These are phyloP conservation scores for Rhodotorula sp. DNA, from an alignment of 1,284 basidiomycete species.

Conservation along the genomic window DNA sequence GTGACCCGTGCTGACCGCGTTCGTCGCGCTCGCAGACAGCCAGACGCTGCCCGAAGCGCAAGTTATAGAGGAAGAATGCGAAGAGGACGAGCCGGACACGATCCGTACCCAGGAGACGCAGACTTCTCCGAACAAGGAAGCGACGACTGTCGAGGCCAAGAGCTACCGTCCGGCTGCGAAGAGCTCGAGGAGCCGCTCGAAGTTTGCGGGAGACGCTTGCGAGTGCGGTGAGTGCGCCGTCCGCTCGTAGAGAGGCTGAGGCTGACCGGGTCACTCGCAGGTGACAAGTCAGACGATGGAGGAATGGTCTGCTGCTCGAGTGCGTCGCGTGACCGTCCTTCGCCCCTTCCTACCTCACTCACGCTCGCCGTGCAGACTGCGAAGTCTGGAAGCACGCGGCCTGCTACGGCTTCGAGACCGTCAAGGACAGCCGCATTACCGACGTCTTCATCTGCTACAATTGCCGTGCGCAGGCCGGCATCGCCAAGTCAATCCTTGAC, in stretches of 20 bases:
- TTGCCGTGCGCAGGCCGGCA: constrained; percentile 16
- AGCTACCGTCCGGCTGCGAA: background rate
- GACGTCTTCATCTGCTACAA: constrained; percentile 31
- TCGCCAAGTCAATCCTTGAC: constrained; percentile 12
- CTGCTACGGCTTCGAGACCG: constrained; percentile 29
- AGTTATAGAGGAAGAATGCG: background rate
- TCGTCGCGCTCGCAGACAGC: constrained; percentile 11
- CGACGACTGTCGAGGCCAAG: background rate
- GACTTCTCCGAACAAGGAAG: background rate
- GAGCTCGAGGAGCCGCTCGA: background rate
- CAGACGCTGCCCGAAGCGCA: background rate
- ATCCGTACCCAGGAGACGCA: background rate
- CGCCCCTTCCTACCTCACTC: background rate
- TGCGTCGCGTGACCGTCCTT: background rate
- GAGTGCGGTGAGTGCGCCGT: constrained; percentile 18
- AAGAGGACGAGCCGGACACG: constrained; percentile 13
- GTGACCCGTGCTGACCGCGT: too few species aligned
- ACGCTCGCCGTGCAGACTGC: constrained; percentile 12
- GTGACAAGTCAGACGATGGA: constrained; percentile 23
- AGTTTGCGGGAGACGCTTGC: constrained; percentile 9
- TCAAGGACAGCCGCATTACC: constrained; percentile 13
- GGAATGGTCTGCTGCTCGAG: constrained; percentile 29
- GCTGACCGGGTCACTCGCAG: background rate
- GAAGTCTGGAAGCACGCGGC: constrained; percentile 26
- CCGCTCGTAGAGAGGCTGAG: too few species aligned